Evolutionary conservation across 768 basidiomycete species (phyloP).

Genomic region (Tulasnella sp.): DNA sequence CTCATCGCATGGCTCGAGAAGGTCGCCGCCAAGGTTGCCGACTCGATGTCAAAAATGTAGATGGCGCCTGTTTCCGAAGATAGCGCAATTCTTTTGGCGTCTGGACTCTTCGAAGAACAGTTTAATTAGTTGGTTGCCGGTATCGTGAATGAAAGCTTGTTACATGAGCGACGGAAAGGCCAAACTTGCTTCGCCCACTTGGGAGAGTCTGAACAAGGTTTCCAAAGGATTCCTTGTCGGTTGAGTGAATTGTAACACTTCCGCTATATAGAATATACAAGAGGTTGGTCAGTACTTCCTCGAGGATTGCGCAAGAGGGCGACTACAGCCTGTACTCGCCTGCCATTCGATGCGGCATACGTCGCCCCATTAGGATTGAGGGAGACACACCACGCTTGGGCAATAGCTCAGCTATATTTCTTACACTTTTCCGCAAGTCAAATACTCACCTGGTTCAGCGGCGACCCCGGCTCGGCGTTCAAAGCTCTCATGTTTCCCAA

Average conservation of each 20-base stretch:
- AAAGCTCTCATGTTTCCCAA: conserved; percentile 71
- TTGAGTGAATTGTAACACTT: conserved; percentile 68
- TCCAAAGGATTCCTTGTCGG: conserved; percentile 62
- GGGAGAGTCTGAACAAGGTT: conserved; percentile 50
- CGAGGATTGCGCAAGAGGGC: neutral
- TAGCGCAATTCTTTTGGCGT: conserved; percentile 76
- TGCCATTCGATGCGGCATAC: conserved; percentile 66
- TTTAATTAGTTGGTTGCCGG: neutral
- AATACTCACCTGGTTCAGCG: neutral
- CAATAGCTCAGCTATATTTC: conserved; percentile 28
- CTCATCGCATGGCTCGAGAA: conserved; percentile 88
- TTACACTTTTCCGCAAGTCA: conserved; percentile 13
- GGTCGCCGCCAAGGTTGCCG: conserved; percentile 57
- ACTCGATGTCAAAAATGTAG: conserved; percentile 76
- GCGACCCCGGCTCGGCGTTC: conserved; percentile 33
- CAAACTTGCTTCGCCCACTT: conserved; percentile 65
- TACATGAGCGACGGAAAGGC: conserved; percentile 70
- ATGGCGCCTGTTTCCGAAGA: conserved; percentile 85
- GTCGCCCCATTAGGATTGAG: conserved; percentile 68
- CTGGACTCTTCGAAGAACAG: conserved; percentile 62
- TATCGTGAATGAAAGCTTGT: conserved; percentile 33
- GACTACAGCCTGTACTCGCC: neutral
- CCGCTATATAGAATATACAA: conserved; percentile 42
- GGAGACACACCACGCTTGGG: conserved; percentile 76
- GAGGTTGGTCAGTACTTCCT: neutral